Base-by-base conservation (phyloP, 2,329 filamentous ascomycete species). In the Domatiomyces globalis region DNA sequence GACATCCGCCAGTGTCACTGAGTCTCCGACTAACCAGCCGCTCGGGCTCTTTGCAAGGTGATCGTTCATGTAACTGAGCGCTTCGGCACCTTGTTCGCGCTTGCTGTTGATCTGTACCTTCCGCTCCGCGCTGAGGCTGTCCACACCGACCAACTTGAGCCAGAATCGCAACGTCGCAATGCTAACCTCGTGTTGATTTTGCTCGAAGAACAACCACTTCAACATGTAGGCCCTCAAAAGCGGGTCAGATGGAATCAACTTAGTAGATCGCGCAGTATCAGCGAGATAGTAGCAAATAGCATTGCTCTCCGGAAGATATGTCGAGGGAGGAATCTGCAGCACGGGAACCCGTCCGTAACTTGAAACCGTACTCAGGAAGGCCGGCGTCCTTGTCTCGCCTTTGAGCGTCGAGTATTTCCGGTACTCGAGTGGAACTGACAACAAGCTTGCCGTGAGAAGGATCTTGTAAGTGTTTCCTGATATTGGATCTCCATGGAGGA, bases 41-140 rank as follows among this genome's bases (percentile, higher is more conserved):
- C 33, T 39, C 22, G 43, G 17, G 43, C 25, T 50, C 48, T 50
- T 48, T 12, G 48, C 48, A 15, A 53, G 48, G 7, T 51, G 49
- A 10, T 51, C 49, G 15, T 51, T 42, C 52, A 54, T 45, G 29
- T 46, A 54, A 36, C 48, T 45, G 44, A 54, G 19, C 8, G 22
- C 45, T 36, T 50, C 19, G 12, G 29, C 29, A 12, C 44, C 49
- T 1, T 29, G 39, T 22, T 27, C 25, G 45, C 27, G 19, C 39
- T 54, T 53, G n/a, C 18, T 64, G 52, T 71, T 67, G 0, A 72
- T 62, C 29, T 66, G 59, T 3, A 61, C 62, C n/a, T 69, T 63
- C 15, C 63, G 63, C 19, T 69, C 65, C 42, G 67, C 65, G 52
- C 64, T 65, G 6, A 73, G 62, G 51, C 72, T 69, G 1, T 58